phyloP scores from a whole-genome alignment of 257 asterid species.

The Plantago elongata region DNA sequence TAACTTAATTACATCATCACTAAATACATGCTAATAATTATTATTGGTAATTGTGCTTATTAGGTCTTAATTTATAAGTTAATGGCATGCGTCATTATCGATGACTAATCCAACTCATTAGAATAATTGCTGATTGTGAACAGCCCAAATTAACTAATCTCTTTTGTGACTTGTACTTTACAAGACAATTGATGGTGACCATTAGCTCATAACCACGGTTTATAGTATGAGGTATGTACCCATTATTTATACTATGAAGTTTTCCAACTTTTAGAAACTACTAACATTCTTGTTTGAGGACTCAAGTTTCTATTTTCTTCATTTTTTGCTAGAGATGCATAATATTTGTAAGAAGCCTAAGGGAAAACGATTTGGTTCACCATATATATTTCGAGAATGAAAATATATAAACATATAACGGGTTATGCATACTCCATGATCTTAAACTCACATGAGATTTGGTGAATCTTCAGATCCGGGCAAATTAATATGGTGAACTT shows the following conservation, averaged over 20 bases:
- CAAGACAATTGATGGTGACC: slow-evolving; percentile 13
- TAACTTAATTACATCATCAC: not conserved
- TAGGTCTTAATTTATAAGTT: not conserved
- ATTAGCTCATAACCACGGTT: slow-evolving; percentile 11
- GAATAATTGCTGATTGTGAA: slow-evolving; percentile 21
- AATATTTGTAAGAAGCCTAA: no score
- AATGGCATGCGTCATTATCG: slow-evolving; percentile 24
- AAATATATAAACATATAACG: no score
- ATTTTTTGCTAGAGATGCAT: no score
- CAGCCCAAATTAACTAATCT: slow-evolving; percentile 18
- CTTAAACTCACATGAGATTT: no score
- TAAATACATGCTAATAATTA: not conserved
- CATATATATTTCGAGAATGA: no score
- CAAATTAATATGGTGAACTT: no score
- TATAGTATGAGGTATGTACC: not conserved
- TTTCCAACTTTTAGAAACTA: not conserved
- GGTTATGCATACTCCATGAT: no score
- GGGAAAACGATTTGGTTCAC: no score
- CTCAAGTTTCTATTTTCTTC: no score
- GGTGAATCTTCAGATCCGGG: no score
- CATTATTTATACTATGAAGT: not conserved
- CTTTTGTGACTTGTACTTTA: slow-evolving; percentile 28
- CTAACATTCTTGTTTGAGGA: not conserved
- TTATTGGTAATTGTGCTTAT: not conserved
- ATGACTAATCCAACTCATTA: slow-evolving; percentile 30